Base-by-base conservation (phyloP, 2,329 filamentous ascomycete genomes). In the Dactylellina sp. region DNA sequence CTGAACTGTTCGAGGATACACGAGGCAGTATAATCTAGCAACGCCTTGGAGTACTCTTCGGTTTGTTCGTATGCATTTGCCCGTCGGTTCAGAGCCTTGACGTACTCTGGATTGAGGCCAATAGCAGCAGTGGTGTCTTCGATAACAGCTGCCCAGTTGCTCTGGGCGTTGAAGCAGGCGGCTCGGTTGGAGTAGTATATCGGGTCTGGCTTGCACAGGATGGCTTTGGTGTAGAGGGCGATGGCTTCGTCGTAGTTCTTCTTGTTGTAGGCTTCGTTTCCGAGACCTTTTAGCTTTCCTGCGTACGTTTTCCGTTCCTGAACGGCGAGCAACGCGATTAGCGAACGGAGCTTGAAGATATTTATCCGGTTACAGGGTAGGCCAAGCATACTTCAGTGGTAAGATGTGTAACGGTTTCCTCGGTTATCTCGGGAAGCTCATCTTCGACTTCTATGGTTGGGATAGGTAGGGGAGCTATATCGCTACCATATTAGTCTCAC, bases 151-250 rank as follows among this genome's bases (percentile, higher is more conserved):
- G 96, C 90, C 93, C 94, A 99, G 79, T 97, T 87, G 77, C 88
- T 89, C 80, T 95, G 88, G 77, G 95, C 93, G 81, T 97, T 98
- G 84, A 93, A 96, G 86, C 95, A 99, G 62, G 95, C 95, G 68
- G 95, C 95, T 79, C 95, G 91, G 86, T 99, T 99, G 76, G 95
- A 98, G 86, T 96, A 99, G 86, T 95, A 99, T 81, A 99, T 93
- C 32, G 95, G 93, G 80, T 99, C 95, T 68, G 93, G 90, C 84
- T 95, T 96, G 89, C 95, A 98, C 57, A 98, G 84, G 79, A 99
- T 96, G 56, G 95, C 95, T 84, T 96, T 92, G 77, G 91, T 91
- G 83, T 99, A 99, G 37, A 99, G 88, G 2, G 93, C 91, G 80
- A 99, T 99, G 77, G 95, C 95, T 79, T 88, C 89, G 83, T 92